These are phyloP conservation scores for Neophaeococcomyces mojaviensis DNA, from an alignment of 2,329 filamentous ascomycete species.

Conservation along the genomic window DNA sequence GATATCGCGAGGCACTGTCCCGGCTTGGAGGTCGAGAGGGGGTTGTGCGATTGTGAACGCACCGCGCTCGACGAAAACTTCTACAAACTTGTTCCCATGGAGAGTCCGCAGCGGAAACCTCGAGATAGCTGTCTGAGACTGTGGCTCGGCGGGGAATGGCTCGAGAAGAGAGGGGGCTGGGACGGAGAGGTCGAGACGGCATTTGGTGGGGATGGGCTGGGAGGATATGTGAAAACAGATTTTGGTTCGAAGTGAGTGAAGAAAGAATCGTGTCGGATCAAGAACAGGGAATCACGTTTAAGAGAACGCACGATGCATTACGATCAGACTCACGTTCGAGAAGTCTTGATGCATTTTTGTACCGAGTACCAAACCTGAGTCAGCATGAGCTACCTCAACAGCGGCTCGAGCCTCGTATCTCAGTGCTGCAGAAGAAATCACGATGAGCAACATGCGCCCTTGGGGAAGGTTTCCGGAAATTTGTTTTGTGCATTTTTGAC, in stretches of 20 bases:
- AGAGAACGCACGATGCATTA: too few species aligned
- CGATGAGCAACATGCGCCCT: too few species aligned
- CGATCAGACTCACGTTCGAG: too few species aligned
- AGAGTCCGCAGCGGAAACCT: conserved; percentile 43
- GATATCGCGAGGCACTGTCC: conserved; percentile 36
- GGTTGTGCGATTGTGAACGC: conserved; percentile 37
- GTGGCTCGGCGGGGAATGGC: conserved; percentile 35
- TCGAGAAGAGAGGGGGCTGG: conserved; percentile 39
- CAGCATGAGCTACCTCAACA: too few species aligned
- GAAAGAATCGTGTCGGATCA: too few species aligned
- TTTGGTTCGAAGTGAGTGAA: conserved; percentile 5
- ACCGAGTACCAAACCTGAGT: too few species aligned
- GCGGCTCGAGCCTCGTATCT: too few species aligned
- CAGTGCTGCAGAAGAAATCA: background rate
- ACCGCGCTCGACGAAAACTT: conserved; percentile 41
- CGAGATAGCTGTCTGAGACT: conserved; percentile 40
- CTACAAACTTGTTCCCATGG: conserved; percentile 40
- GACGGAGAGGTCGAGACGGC: conserved; percentile 33
- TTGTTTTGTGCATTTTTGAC: conserved; percentile 6
- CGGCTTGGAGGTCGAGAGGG: background rate
- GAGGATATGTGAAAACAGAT: conserved; percentile 30
- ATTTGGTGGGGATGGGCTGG: conserved; percentile 39
- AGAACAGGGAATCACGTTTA: too few species aligned
- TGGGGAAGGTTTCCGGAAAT: conserved; percentile 3
- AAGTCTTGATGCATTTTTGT: too few species aligned